Conservation (phyloP, 305 asterid species). For the Petunia hybrid region DNA sequence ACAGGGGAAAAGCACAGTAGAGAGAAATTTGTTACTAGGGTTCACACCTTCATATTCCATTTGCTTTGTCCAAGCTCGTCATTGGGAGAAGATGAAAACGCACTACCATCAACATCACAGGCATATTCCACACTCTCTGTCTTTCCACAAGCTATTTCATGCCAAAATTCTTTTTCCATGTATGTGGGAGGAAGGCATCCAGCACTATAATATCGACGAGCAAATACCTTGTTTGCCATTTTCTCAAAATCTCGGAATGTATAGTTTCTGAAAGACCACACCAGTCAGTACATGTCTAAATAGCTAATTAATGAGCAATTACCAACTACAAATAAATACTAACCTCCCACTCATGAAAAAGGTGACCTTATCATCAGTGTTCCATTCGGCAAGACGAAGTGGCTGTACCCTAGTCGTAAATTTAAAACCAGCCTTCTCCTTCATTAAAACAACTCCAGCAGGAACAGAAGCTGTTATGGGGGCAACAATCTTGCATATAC, state of each 20-base stretch:
- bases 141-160: constrained; percentile 93
- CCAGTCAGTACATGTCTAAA: constrained; percentile 40
- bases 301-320: constrained; percentile 15
- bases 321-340: constrained; percentile 34
- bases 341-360: constrained; percentile 97
- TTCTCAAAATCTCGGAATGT: constrained; percentile 96
- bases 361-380: constrained; percentile 86
- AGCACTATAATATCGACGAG: constrained; percentile 83
- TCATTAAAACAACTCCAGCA: constrained; percentile 91
- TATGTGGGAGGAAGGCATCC: constrained; percentile 86
- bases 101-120: constrained; percentile 99
- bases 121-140: constrained; percentile 99
- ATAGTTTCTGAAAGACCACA: constrained; percentile 73
- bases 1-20: background rate
- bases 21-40: constrained; percentile 33
- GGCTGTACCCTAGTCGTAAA: constrained; percentile 99
- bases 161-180: constrained; percentile 97
- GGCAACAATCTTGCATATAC: constrained; percentile 93
- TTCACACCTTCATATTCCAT: constrained; percentile 95
- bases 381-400: constrained; percentile 97
- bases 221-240: constrained; percentile 93
- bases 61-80: constrained; percentile 90
- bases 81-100: constrained; percentile 84
- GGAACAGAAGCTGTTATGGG: constrained; percentile 93
- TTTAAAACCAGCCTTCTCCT: constrained; percentile 84